Percentiles rank a stretch among this genome's conserved stretches.
Conservation (phyloP, 257 asterid genomes). For the Solanum sejunctum region DNA sequence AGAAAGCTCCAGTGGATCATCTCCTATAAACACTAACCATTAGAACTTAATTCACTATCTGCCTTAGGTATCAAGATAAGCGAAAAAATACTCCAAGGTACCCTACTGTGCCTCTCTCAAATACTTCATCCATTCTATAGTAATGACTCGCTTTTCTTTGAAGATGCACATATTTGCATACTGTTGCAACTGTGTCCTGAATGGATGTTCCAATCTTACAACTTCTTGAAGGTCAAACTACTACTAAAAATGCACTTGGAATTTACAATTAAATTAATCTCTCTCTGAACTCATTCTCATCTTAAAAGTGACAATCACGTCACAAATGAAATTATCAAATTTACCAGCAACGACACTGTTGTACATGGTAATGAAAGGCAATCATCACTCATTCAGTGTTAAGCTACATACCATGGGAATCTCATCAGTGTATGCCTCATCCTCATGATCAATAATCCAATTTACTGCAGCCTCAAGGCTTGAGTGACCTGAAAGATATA, state of each 20-base stretch:
- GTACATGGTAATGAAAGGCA: background rate
- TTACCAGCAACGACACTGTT: background rate
- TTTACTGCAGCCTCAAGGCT: slow-evolving; percentile 57
- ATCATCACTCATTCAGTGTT: background rate
- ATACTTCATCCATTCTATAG: background rate
- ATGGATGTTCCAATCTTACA: background rate
- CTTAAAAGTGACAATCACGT: background rate
- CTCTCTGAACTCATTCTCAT: background rate
- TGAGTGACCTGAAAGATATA: slow-evolving; percentile 41
- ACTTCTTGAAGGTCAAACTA: background rate
- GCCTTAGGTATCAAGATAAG: background rate
- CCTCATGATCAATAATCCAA: slow-evolving; percentile 53
- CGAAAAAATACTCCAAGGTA: background rate
- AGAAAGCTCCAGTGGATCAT: background rate
- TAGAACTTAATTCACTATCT: background rate
- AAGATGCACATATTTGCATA: background rate
- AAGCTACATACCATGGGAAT: slow-evolving; percentile 31
- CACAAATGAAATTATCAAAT: background rate
- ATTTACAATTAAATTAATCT: background rate
- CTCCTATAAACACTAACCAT: background rate
- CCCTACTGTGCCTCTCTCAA: background rate
- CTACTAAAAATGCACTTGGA: background rate
- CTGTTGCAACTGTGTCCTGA: background rate
- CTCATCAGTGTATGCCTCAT: slow-evolving; percentile 27
- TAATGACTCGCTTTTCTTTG: background rate